Evolutionary conservation across 805 yeast genomes (phyloP), one percentile per base, ranked within the genome.

Genomic region (Isabelozyma gotoi): DNA sequence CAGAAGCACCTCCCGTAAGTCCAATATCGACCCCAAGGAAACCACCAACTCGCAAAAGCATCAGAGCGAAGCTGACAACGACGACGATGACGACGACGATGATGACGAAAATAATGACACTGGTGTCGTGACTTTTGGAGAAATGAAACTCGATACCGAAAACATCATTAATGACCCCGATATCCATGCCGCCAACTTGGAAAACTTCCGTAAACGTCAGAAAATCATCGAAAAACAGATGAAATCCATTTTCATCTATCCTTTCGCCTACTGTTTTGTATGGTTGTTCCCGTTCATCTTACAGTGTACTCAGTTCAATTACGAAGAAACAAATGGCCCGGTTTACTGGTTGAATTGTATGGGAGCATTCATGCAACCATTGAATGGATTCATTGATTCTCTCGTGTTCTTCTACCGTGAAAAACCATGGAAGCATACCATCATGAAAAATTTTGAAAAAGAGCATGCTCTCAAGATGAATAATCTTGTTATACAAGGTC

Each of bases 271-370:
- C 62, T 73, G 88, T 45, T 71, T 85, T 19, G 63, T 89, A 38
- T 90, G 97, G 97, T 57, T 84, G 16, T 83, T 86, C 50, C 97
- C 97, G 2, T 77, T 88, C 47, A 76, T 84, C 4, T 71, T 80
- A 29, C 86, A 85, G 53, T 71, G 81, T 43, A 72, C 88, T 7
- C 81, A 78, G 54, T 68, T 76, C 51, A 67, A 71, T 32, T 67
- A 74, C 51, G 81, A 77, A 44, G 59, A 73, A 16, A 36, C 47
- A 1, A 70, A 75, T 46, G 78, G 80, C 1, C 80, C 85, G 2
- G 71, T 78, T 7, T 74, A 75, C 46, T 84, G 92, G 84, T 62
- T 88, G 33, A 76, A 78, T 41, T 76, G 80, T 41, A 65, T 85
- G 42, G 80, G 85, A n/a, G 85, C 94, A 0, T 82, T 82, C 51